Percentiles rank a stretch among this genome's conserved stretches.
phyloP scores from a whole-genome alignment of 768 basidiomycete genomes.

The Zangia roseola region DNA sequence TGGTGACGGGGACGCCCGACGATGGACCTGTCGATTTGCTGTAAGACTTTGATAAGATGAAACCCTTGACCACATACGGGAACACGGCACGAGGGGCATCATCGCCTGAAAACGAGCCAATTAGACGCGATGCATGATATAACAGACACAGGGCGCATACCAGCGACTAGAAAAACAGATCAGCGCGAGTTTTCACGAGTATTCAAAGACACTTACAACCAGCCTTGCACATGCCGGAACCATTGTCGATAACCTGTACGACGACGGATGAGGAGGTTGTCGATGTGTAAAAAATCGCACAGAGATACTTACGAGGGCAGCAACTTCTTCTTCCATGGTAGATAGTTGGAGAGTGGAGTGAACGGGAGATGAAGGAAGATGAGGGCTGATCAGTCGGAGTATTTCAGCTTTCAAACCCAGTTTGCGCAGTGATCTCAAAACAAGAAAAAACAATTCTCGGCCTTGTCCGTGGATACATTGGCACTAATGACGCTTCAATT shows the following conservation, averaged over 20 bases:
- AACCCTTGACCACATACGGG: constrained; percentile 61
- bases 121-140: not conserved
- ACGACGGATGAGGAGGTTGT: not conserved
- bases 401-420: constrained; percentile 24
- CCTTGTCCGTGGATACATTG: not conserved
- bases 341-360: constrained; percentile 22
- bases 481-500: no score
- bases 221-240: constrained; percentile 99
- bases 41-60: constrained; percentile 11
- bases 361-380: constrained; percentile 19
- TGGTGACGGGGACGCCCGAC: constrained; percentile 94
- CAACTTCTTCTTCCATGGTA: constrained; percentile 65
- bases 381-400: constrained; percentile 25
- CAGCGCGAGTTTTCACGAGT: constrained; percentile 15
- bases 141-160: constrained; percentile 33
- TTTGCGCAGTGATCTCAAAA: constrained; percentile 17
- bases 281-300: not conserved
- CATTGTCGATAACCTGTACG: constrained; percentile 83
- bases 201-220: constrained; percentile 66
- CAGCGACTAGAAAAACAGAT: constrained; percentile 52
- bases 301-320: constrained; percentile 44
- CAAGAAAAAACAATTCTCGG: constrained; percentile 16
- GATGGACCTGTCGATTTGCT: constrained; percentile 59
- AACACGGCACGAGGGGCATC: constrained; percentile 93
- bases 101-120: constrained; percentile 55